Percentiles rank a stretch among this genome's conserved stretches.
phyloP scores from a whole-genome alignment of 768 basidiomycete species.

The Amanita rubescens region DNA sequence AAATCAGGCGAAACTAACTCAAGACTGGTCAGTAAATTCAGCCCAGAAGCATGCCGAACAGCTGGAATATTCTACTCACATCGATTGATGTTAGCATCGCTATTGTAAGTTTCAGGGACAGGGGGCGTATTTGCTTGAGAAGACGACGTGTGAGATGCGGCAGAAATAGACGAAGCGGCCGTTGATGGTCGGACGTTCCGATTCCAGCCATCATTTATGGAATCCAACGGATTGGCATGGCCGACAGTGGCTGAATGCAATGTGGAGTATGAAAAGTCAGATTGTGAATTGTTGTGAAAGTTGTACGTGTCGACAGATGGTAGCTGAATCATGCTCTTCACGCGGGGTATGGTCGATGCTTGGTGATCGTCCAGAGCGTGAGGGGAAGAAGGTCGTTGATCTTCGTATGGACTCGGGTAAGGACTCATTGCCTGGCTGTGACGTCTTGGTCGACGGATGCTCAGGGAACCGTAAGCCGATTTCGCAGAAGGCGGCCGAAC shows the following conservation, averaged over 20 bases:
- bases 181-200: constrained; percentile 66
- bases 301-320: constrained; percentile 64
- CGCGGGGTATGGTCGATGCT: constrained; percentile 51
- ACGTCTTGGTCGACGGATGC: constrained; percentile 65
- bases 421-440: constrained; percentile 87
- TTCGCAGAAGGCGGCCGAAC: constrained; percentile 66
- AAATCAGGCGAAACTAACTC: constrained; percentile 75
- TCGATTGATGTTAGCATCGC: constrained; percentile 73
- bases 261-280: constrained; percentile 79
- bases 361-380: constrained; percentile 54
- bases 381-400: constrained; percentile 63
- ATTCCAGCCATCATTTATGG: constrained; percentile 43
- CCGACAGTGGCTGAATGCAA: constrained; percentile 36
- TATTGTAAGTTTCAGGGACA: constrained; percentile 56
- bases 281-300: constrained; percentile 54
- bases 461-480: constrained; percentile 50
- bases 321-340: constrained; percentile 79
- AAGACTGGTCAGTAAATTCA: constrained; percentile 36
- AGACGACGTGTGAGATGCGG: constrained; percentile 68
- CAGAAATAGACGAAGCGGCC: constrained; percentile 69
- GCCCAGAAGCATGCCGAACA: constrained; percentile 1
- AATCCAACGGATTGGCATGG: constrained; percentile 34
- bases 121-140: constrained; percentile 81
- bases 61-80: constrained; percentile 49
- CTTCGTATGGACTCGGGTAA: constrained; percentile 78